Base-by-base conservation (phyloP, 768 basidiomycete species). In the Trametes maxima region DNA sequence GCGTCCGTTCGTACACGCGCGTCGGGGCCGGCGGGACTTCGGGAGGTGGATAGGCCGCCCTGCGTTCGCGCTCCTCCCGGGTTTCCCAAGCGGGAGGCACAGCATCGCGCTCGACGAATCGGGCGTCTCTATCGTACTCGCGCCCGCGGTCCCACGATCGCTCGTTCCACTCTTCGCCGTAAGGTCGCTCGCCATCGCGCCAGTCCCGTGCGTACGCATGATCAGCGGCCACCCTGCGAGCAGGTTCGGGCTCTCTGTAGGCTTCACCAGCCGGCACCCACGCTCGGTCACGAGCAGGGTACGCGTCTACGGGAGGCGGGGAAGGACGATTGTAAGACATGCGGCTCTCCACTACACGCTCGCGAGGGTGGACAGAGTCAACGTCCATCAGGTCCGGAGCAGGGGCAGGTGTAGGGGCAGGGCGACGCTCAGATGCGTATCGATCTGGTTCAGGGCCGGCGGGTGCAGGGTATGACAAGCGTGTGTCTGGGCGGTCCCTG, bases 41-140 rank as follows among this genome's bases (percentile, higher is more conserved):
- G 13, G 66, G n/a, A n/a, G n/a, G n/a, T n/a, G n/a, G 54, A 25
- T 65, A 68, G 33, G 55, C 50, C 17, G 64, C 57, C 19, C 72
- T 57, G 8, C 68, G 68, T 17, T 73, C 72, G 24, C 70, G 72
- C 59, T 71, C 70, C 40, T 72, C 67, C n/a, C 69, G 69, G 1
- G 70, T 70, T 57, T 73, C 70, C 72, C 72, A 72, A 8, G 51
- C 62, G 39, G 52, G 61, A 17, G 47, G 49, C 39, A 28, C 59
- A 3, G 62, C 56, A 17, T 70, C 68, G 37, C 70, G 67, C 19
- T 69, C 70, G 21, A 54, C 48, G 45, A 56, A 66, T 16, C 63
- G 57, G 8, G 53, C 28, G 17, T 67, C 68, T 6, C 61, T 43
- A 12, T 69, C 67, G 65, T 45, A 67, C 62, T 62, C 68, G 22